These are phyloP conservation scores for Hypomontagnella submonticulosa DNA, from an alignment of 495 filamentous ascomycete species.

Conservation along the genomic window DNA sequence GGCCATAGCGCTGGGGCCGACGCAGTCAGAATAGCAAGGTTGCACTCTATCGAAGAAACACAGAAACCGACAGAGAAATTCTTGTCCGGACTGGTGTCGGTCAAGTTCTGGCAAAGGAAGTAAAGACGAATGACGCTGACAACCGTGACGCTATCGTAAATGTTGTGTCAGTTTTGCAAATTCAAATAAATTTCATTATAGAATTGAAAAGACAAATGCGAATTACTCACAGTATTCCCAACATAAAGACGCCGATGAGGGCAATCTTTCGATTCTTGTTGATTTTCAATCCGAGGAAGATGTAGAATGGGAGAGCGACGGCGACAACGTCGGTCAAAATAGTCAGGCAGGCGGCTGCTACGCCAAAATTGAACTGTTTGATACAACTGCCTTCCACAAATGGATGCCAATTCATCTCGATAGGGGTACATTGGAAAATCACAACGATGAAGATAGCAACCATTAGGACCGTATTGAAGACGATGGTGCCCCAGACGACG, in stretches of 20 bases:
- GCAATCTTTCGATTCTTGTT: conserved; percentile 56
- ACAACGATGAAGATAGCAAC: conserved; percentile 59
- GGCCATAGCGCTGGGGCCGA: conserved; percentile 44
- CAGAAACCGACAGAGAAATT: conserved; percentile 50
- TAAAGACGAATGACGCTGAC: conserved; percentile 49
- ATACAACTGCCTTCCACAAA: conserved; percentile 25
- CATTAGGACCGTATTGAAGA: conserved; percentile 55
- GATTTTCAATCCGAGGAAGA: conserved; percentile 61
- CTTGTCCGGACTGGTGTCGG: conserved; percentile 30
- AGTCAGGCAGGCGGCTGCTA: conserved; percentile 56
- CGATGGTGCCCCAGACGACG: conserved; percentile 34
- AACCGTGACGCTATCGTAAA: conserved; percentile 52
- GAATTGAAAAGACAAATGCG: background rate
- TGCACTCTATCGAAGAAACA: conserved; percentile 56
- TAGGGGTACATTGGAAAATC: conserved; percentile 61
- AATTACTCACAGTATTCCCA: conserved; percentile 55
- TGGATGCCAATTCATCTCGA: conserved; percentile 50
- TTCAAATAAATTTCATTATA: background rate
- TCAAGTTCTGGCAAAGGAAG: conserved; percentile 37
- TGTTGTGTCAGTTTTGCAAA: conserved; percentile 9
- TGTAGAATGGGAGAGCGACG: conserved; percentile 59
- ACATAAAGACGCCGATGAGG: conserved; percentile 59
- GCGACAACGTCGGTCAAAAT: conserved; percentile 61
- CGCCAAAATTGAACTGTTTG: conserved; percentile 52
- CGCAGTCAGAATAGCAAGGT: conserved; percentile 56